A percentile compares a stretch with the other conserved stretches of the same genome.
These are phyloP conservation scores for Apostasia ramifera DNA, from an alignment of 106 monocot genomes.

Conservation along the genomic window DNA sequence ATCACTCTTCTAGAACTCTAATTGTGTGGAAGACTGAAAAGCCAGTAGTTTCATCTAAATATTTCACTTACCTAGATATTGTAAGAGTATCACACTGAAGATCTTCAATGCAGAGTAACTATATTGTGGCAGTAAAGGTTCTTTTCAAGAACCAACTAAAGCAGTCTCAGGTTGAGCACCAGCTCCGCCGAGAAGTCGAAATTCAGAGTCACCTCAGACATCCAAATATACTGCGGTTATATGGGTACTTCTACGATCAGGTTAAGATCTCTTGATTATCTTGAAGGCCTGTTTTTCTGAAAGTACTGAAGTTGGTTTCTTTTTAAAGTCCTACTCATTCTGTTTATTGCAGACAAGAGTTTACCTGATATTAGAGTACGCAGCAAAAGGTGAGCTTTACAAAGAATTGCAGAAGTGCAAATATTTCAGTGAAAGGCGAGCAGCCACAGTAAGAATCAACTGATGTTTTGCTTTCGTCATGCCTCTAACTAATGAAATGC, in stretches of 20 bases:
- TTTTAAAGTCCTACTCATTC: background rate
- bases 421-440: conserved; percentile 86
- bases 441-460: conserved; percentile 72
- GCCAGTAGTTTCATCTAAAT: too few species aligned
- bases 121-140: conserved; percentile 95
- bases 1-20: background rate
- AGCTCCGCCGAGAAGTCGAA: conserved; percentile 91
- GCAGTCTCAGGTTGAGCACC: conserved; percentile 96
- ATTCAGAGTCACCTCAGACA: conserved; percentile 96
- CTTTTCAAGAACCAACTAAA: conserved; percentile 95
- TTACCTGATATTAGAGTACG: conserved; percentile 92
- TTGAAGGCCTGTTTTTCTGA: background rate
- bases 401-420: conserved; percentile 94
- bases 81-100: background rate
- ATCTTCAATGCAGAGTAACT: conserved; percentile 59
- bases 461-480: conserved; percentile 2
- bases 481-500: background rate
- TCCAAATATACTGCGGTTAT: conserved; percentile 85
- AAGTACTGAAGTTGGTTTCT: background rate
- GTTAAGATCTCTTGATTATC: conserved; percentile 16
- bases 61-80: too few species aligned
- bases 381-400: conserved; percentile 92
- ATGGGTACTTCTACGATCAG: conserved; percentile 99
- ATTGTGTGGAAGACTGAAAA: background rate
- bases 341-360: conserved; percentile 66